Conservation (phyloP, 495 filamentous ascomycete genomes). For the Penicillium lagena region DNA sequence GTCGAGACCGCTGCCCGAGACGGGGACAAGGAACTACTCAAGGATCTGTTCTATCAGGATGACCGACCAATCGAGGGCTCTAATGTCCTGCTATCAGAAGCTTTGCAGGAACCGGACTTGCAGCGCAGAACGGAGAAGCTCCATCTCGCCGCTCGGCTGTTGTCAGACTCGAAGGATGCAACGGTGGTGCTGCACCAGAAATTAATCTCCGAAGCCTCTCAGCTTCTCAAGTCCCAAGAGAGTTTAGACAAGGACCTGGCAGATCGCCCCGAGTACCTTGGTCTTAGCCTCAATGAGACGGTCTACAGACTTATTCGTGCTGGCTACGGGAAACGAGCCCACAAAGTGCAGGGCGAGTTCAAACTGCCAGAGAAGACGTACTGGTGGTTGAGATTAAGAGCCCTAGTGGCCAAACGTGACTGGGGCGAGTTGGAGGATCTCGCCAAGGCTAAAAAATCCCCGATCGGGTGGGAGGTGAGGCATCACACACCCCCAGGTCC, state of each 20-base stretch:
- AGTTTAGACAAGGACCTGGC: conserved; percentile 72
- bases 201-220: conserved; percentile 67
- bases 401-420: conserved; percentile 79
- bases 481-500: neutral
- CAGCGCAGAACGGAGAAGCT: conserved; percentile 72
- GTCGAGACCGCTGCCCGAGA: conserved; percentile 75
- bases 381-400: conserved; percentile 88
- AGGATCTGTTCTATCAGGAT: conserved; percentile 97
- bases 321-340: conserved; percentile 71
- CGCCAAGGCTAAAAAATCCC: conserved; percentile 60
- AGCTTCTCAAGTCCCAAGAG: conserved; percentile 79
- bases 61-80: conserved; percentile 87
- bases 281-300: conserved; percentile 84
- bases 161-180: conserved; percentile 78
- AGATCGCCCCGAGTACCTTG: conserved; percentile 60
- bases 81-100: conserved; percentile 78
- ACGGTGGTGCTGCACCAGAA: conserved; percentile 59
- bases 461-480: conserved; percentile 94
- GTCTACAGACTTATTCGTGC: conserved; percentile 72
- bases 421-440: conserved; percentile 91
- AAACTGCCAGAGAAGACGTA: conserved; percentile 83
- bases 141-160: conserved; percentile 70
- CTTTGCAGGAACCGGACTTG: conserved; percentile 57
- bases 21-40: conserved; percentile 77
- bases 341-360: conserved; percentile 85